A percentile compares a stretch with the other conserved stretches of the same genome.
These are phyloP conservation scores for Pestalotiopsis sp. DNA, from an alignment of 2,329 filamentous ascomycete species.

Conservation along the genomic window DNA sequence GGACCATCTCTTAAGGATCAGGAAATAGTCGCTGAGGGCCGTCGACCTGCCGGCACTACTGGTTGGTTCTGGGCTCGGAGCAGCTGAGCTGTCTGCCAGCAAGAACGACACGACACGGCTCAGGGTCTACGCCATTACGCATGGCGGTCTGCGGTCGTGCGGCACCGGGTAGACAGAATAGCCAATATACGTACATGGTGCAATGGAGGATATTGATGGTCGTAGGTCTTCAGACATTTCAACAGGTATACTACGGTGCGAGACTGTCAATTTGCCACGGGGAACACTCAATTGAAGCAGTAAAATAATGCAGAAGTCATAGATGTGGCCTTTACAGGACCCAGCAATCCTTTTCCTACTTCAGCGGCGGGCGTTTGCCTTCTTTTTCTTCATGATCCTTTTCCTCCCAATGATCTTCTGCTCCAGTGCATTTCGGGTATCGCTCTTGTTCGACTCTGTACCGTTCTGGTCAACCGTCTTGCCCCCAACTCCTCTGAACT, in stretches of 20 bases:
- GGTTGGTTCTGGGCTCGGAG: slow-evolving; percentile 20
- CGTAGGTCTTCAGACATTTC: not conserved
- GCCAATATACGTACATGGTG: too few species aligned
- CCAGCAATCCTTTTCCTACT: slow-evolving; percentile 21
- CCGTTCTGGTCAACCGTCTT: slow-evolving; percentile 16
- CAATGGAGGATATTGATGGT: too few species aligned
- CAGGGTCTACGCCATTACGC: not conserved
- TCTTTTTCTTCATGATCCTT: slow-evolving; percentile 75
- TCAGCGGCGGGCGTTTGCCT: slow-evolving; percentile 38
- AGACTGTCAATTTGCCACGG: too few species aligned
- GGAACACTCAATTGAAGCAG: not conserved
- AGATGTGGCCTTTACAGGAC: not conserved
- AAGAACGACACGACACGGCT: not conserved
- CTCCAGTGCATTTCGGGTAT: slow-evolving; percentile 45
- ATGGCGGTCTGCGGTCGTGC: too few species aligned
- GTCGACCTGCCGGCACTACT: not conserved
- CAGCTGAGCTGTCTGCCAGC: not conserved
- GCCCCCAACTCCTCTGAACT: slow-evolving; percentile 15
- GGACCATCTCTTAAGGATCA: not conserved
- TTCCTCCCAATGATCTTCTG: slow-evolving; percentile 87
- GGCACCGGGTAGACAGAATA: too few species aligned
- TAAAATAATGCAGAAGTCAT: not conserved
- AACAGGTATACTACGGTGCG: not conserved
- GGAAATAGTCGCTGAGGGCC: slow-evolving; percentile 4
- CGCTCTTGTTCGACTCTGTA: slow-evolving; percentile 21